phyloP scores from a whole-genome alignment of 1,139 yeast species.

The Yamadazyma songkhlaensis region DNA sequence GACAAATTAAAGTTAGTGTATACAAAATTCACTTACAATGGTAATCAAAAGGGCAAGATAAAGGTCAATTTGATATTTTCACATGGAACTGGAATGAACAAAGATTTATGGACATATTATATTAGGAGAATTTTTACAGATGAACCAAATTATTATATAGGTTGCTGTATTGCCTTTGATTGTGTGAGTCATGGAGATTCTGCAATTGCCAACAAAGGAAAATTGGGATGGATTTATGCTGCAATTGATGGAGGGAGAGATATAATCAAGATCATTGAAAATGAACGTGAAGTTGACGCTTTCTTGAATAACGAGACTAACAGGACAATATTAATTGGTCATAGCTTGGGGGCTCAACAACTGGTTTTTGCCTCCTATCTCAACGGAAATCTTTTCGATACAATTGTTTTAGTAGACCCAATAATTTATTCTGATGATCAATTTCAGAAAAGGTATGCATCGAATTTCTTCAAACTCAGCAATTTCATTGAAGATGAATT shows the following conservation, averaged over 20 bases:
- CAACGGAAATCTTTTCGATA: constrained; percentile 54
- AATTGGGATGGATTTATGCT: constrained; percentile 49
- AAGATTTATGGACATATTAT: constrained; percentile 60
- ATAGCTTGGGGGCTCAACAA: constrained; percentile 69
- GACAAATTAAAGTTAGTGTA: constrained; percentile 35
- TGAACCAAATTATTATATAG: constrained; percentile 28
- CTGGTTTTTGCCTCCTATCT: constrained; percentile 47
- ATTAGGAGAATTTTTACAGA: constrained; percentile 39
- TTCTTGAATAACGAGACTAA: constrained; percentile 39
- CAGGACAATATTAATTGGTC: constrained; percentile 54
- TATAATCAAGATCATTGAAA: constrained; percentile 45
- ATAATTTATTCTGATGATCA: constrained; percentile 36
- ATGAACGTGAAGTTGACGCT: constrained; percentile 32
- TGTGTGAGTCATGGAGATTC: constrained; percentile 67
- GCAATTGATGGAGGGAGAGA: constrained; percentile 76
- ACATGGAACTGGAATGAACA: constrained; percentile 73
- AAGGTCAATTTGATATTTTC: constrained; percentile 54
- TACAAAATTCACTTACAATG: constrained; percentile 29
- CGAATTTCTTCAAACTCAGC: constrained; percentile 24
- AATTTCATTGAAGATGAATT: constrained; percentile 31
- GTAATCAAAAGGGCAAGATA: constrained; percentile 19
- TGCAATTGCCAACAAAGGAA: constrained; percentile 48
- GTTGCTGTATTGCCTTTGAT: constrained; percentile 50
- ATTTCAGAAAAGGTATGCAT: constrained; percentile 13
- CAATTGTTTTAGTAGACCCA: constrained; percentile 60